phyloP scores from a whole-genome alignment of 2,329 filamentous ascomycete species.

The Pseudogymnoascus sp. region DNA sequence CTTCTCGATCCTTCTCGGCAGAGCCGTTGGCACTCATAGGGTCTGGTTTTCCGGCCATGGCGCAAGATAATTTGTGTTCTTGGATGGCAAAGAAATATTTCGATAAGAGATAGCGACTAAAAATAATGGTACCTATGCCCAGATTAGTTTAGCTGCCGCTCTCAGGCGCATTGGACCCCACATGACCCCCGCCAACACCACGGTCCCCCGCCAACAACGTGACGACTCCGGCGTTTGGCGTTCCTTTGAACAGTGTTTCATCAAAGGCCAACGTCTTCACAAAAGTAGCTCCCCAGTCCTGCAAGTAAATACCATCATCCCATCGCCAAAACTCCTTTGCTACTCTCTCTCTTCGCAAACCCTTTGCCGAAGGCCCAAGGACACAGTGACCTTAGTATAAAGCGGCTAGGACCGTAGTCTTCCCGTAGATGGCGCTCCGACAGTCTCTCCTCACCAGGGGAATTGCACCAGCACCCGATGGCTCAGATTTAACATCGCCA shows the following conservation, averaged over 20 bases:
- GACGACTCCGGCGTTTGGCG: conserved; percentile 6
- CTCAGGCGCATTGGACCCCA: conserved; percentile 2
- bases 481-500: conserved; percentile 57
- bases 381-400: conserved; percentile 8
- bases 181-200: conserved; percentile 2
- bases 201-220: background rate
- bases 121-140: background rate
- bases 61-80: background rate
- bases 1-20: background rate
- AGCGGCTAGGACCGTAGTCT: conserved; percentile 7
- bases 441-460: conserved; percentile 55
- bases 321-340: background rate
- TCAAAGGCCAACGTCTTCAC: background rate
- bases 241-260: conserved; percentile 8
- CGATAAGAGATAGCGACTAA: conserved; percentile 8
- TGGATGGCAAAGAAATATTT: conserved; percentile 6
- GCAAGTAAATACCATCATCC: background rate
- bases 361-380: background rate
- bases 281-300: conserved; percentile 4
- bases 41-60: conserved; percentile 2
- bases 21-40: background rate
- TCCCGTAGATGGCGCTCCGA: conserved; percentile 43
- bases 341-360: background rate
- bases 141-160: background rate
- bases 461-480: conserved; percentile 55